A percentile compares a stretch with the other conserved stretches of the same genome.
Conservation (phyloP, 352 stramenopile species). For the Halophytophthora polymorphica region DNA sequence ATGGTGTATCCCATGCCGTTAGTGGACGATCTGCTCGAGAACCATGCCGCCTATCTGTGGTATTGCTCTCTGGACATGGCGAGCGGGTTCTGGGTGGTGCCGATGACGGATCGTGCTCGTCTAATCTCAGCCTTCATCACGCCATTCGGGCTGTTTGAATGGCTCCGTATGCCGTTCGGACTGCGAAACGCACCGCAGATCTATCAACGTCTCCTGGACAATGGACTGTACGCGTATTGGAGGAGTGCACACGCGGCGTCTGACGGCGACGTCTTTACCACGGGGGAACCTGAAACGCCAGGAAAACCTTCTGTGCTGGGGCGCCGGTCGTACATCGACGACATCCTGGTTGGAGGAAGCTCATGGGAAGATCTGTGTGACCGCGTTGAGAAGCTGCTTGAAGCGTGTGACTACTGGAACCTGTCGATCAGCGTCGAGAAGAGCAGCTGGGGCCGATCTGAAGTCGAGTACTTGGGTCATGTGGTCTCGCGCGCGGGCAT, state of each 20-base stretch:
- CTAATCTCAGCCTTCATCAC: constrained; percentile 23
- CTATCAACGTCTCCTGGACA: constrained; percentile 25
- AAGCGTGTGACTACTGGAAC: constrained; percentile 9
- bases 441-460: constrained; percentile 6
- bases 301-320: constrained; percentile 2
- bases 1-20: constrained; percentile 22
- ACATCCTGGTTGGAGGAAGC: constrained; percentile 11
- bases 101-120: constrained; percentile 12
- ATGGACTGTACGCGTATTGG: constrained; percentile 13
- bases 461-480: constrained; percentile 17
- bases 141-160: constrained; percentile 20
- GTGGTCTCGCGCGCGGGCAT: constrained; percentile 6
- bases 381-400: constrained; percentile 4
- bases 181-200: constrained; percentile 24
- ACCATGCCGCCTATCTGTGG: constrained; percentile 13
- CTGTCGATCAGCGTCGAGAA: constrained; percentile 21
- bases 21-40: constrained; percentile 15
- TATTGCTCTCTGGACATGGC: constrained; percentile 19
- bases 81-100: constrained; percentile 21
- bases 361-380: constrained; percentile 13
- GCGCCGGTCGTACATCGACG: constrained; percentile 22
- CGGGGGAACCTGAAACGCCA: neutral
- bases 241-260: neutral
- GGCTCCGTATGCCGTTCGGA: constrained; percentile 20
- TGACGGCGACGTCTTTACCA: constrained; percentile 5